Base-by-base conservation (phyloP, 2,329 filamentous ascomycete species). In the Didymellaceae sp. region DNA sequence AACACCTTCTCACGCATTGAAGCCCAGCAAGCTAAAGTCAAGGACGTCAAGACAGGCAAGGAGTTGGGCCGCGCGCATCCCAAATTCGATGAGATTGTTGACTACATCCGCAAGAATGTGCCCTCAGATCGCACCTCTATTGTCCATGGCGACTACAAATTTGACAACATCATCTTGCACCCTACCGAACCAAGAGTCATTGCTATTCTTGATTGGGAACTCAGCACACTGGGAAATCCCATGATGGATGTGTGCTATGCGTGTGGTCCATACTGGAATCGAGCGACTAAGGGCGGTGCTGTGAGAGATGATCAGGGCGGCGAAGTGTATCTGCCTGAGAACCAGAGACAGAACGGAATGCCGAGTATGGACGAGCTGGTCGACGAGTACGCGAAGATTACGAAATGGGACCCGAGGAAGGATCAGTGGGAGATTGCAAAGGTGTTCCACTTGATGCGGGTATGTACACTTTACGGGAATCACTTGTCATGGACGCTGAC, bases 81-180 rank as follows among this genome's bases (percentile, higher is more conserved):
- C 25, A 82, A 91, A 67, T 91, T 94, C 65, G 82, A 87, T 43
- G 88, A 91, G 25, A 86, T 93, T 74, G 81, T 94, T 20, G 74
- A 72, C 1, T 96, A 93, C 74, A 94, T 97, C 69, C 78, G 77
- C 37, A 81, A 90, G 8, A 64, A 68, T 39, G 60, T 66, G 72
- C 92, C 93, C 0, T 77, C 78, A 48, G 92, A 97, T 67, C 80
- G 89, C 52, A 85, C 82, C n/a, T 87, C 87, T 6, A 82, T 96
- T 55, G 86, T 97, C 24, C 93, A 97, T 66, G 93, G 93, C 10
- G 93, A 97, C 73, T 97, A 92, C 79, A 97, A 97, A 79, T 95
- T 80, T 43, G 78, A 79, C 52, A 80, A 79, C 45, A 54, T 80
- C 5, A 75, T 79, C 16, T 95, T 95, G 71, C 90, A 96, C 76